These are phyloP conservation scores for Aureobasidium sp. DNA, from an alignment of 2,329 filamentous ascomycete genomes.

Conservation along the genomic window DNA sequence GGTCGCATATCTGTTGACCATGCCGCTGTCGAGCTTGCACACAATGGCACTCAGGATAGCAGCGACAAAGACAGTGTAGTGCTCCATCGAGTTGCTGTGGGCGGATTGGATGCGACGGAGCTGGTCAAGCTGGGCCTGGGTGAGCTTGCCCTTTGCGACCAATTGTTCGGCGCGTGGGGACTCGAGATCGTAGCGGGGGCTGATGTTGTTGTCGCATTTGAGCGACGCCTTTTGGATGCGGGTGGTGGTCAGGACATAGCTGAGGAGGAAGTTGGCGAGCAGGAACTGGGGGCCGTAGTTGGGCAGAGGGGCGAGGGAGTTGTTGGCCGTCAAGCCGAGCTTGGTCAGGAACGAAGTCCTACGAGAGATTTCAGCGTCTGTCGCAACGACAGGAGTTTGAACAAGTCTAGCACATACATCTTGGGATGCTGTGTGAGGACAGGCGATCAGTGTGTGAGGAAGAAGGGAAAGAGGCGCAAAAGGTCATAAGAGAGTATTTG, in stretches of 20 bases:
- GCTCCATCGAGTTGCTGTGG: slow-evolving; percentile 43
- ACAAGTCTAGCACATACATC: too few relatives aligned
- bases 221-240: slow-evolving; percentile 38
- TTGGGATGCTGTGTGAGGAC: too few relatives aligned
- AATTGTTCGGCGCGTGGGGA: slow-evolving; percentile 29
- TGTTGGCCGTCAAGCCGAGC: slow-evolving; percentile 24
- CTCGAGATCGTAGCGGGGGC: slow-evolving; percentile 40
- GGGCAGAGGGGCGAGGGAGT: slow-evolving; percentile 18
- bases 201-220: slow-evolving; percentile 43
- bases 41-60: slow-evolving; percentile 36
- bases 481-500: background rate
- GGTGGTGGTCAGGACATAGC: slow-evolving; percentile 39
- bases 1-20: slow-evolving; percentile 35
- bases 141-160: slow-evolving; percentile 37
- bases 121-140: slow-evolving; percentile 35
- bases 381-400: background rate
- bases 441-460: background rate
- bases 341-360: slow-evolving; percentile 18
- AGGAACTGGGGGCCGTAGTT: slow-evolving; percentile 29
- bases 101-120: slow-evolving; percentile 40
- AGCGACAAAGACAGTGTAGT: slow-evolving; percentile 34
- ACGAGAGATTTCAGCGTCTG: background rate
- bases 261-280: slow-evolving; percentile 38
- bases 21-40: slow-evolving; percentile 31
- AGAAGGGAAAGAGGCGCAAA: background rate